A percentile compares a stretch with the other conserved stretches of the same genome.
Evolutionary conservation across 2,329 filamentous ascomycete species (phyloP).

Genomic region (Verticillium klebahnii): DNA sequence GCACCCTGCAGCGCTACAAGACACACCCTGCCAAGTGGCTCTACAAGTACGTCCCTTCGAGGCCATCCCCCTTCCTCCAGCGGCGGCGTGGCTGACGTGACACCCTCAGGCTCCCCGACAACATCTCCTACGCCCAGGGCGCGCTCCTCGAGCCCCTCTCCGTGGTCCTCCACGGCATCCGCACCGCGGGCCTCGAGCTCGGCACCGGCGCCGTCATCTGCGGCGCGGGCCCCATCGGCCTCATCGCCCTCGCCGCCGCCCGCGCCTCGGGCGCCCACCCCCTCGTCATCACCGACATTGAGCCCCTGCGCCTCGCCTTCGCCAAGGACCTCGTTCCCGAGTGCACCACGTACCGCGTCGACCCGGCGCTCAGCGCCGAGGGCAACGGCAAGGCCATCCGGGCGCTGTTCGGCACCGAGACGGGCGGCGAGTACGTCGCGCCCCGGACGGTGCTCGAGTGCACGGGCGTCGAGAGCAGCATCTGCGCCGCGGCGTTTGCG

Average conservation of each 20-base stretch:
- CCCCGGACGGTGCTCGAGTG: constrained; percentile 60
- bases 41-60: constrained; percentile 33
- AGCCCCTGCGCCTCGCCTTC: constrained; percentile 50
- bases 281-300: constrained; percentile 59
- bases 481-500: constrained; percentile 53
- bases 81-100: background rate
- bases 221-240: constrained; percentile 60
- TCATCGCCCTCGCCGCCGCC: constrained; percentile 52
- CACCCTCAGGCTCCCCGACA: constrained; percentile 42
- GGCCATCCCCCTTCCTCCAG: background rate
- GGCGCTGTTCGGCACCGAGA: constrained; percentile 40
- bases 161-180: constrained; percentile 58
- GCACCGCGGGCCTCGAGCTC: constrained; percentile 45
- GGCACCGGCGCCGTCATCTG: constrained; percentile 53
- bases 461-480: constrained; percentile 60
- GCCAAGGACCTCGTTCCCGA: constrained; percentile 52
- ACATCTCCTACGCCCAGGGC: constrained; percentile 51
- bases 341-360: constrained; percentile 49
- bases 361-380: constrained; percentile 36
- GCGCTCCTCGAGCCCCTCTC: constrained; percentile 61
- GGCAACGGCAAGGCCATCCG: constrained; percentile 49
- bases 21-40: constrained; percentile 57
- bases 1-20: constrained; percentile 58
- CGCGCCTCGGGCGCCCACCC: constrained; percentile 59
- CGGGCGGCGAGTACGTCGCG: constrained; percentile 43